Evolutionary conservation across 768 basidiomycete genomes (phyloP), one percentile per base, ranked within the genome.

Genomic region (Tulasnella calospora): DNA sequence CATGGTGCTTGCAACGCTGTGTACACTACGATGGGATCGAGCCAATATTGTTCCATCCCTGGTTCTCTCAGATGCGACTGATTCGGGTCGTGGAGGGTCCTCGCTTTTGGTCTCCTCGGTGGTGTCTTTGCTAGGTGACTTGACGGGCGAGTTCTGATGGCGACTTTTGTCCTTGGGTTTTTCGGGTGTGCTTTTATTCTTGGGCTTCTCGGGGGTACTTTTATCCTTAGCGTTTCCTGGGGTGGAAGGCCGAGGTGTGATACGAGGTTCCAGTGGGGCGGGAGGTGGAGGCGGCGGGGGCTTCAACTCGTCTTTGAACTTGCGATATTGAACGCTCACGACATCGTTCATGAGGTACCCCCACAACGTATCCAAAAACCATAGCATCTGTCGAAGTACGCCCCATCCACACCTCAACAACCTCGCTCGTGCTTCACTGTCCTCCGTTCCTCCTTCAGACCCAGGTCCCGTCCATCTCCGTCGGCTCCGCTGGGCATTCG

Each of bases 311-410:
- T 87, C 89, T 82, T 92, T 92, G 81, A 97, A 84, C 80, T 89
- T 87, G 77, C 88, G 85, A 82, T 93, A 95, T 82, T 97, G 95
- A 21, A 90, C 89, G 79, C 96, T 95, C 44, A 96, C 88, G 12
- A 97, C 95, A 80, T 97, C 95, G 82, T 89, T 92, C 93, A 94
- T 94, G 79, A 94, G 89, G 83, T 98, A 96, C 13, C 90, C 90
- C 76, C 94, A 85, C 2, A 98, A 82, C 36, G 90, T 91, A 83
- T 96, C 94, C 78, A 97, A 86, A 82, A 96, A 96, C 94, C 94
- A 96, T 57, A 90, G 89, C 95, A 96, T 95, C 82, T 92, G 90
- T 82, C 94, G 86, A 10, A 95, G 92, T 40, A 92, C 88, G 1
- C 94, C 94, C 95, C 95, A 98, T 1, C 92, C 92, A 79, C 90